Base-by-base conservation (phyloP, 2,329 filamentous ascomycete species). In the Cercospora sojina region DNA sequence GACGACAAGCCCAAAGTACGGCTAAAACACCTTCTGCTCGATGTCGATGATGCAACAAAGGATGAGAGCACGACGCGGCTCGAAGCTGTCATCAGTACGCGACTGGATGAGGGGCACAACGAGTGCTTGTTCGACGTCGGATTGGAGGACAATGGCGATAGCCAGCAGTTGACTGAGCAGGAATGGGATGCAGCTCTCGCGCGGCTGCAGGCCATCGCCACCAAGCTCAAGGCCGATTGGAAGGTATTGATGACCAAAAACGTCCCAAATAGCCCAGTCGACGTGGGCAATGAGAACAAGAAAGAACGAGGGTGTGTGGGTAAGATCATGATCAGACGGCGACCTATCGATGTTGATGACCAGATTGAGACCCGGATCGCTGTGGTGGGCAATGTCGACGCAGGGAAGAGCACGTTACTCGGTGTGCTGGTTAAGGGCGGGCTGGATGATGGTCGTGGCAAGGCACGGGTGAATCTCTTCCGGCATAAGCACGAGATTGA, bases 401-500 rank as follows among this genome's bases (percentile, higher is more conserved):
- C 95, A 9, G 95, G 95, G 0, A 99, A 99, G 81, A 96, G 92
- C 77, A 98, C 95, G 29, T 90, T 98, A 87, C 83, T 99, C 2
- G 95, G 95, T 51, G 95, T 99, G 1, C 83, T 99, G 5, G 95
- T 98, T 6, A 98, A 98, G 80, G 95, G 95, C 5, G 91, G 91
- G 60, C 87, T 99, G 1, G 95, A 99, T 74, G 95, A 99, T 79
- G 95, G 95, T 16, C 87, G 95, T 76, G 95, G 95, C 12, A 94
- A 91, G 78, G 94, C 95, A 55, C 90, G 95, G 69, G 91, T 99
- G 60, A 98, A 97, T 71, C 87, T 99, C 12, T 99, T 99, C 81
- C 88, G 95, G 16, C 95, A 99, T 79, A 98, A 99, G 80, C 95
- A 99, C 76, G 95, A 99, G 80, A 91, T 98, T 47, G 95, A 99